Base-by-base conservation (phyloP, 1,139 yeast species). In the Zygosaccharomyces pseudobailii region DNA sequence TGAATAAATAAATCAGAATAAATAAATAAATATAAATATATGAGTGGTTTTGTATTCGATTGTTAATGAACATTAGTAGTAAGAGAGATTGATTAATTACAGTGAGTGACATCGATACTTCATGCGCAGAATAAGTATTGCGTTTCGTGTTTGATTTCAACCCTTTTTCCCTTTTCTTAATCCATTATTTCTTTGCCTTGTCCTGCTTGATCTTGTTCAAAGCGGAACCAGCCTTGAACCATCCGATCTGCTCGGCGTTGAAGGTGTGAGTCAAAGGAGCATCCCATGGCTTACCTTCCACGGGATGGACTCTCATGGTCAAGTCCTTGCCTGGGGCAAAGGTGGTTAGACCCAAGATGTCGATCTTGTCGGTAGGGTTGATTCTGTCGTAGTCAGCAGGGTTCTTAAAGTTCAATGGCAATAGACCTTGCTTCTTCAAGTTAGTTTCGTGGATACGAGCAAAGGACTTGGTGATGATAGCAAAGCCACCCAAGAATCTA, bases 181-280 rank as follows among this genome's bases (percentile, higher is more conserved):
- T 10, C 5, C 33, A 30, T 24, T 30, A 43, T 32, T 23, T 31
- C 40, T 22, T 46, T 32, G 38, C 40, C 46, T 61, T 59, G 39
- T 53, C 58, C 37, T 50, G 74, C 65, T 95, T 90, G 95, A 92
- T 90, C 80, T 85, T 87, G 87, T 92, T 92, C 76, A 92, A 84
- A 70, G 98, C 98, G 64, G 97, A 89, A 79, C 98, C 98, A 66
- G 86, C 80, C 82, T 87, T 90, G 87, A 92, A 92, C 98, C 98
- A 92, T 71, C 88, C 97, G 69, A 92, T 84, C 80, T 92, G 98
- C 77, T 92, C 97, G 56, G 69, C 57, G 80, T 92, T 92, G 80
- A 87, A 92, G 58, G 98, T 92, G 80, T 92, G 98, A 55, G 95
- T 79, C 72, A 90, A 85, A 75, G 80, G 83, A 66, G 92, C 76